phyloP scores from a whole-genome alignment of 2,329 filamentous ascomycete genomes.

The Paecilomyces fulvus region DNA sequence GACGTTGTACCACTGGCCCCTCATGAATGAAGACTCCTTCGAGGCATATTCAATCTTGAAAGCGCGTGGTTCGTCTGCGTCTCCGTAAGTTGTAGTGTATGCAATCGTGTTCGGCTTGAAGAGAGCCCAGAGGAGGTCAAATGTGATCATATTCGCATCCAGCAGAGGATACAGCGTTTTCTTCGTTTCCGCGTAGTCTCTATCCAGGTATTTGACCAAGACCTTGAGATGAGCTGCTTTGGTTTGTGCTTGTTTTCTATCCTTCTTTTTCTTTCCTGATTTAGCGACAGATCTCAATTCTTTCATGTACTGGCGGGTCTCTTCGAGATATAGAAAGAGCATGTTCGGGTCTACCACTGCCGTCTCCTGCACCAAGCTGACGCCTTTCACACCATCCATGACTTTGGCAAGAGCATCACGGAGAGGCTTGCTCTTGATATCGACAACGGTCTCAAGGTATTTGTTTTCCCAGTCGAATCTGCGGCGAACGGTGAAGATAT shows the following conservation, averaged over 20 bases:
- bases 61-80: conserved; percentile 64
- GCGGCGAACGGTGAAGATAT: conserved; percentile 73
- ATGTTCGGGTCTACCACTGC: conserved; percentile 65
- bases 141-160: conserved; percentile 75
- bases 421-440: conserved; percentile 76
- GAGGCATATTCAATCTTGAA: conserved; percentile 74
- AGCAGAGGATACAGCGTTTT: conserved; percentile 74
- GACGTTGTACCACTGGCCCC: conserved; percentile 66
- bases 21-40: conserved; percentile 60
- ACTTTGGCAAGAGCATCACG: conserved; percentile 62
- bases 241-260: conserved; percentile 24
- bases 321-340: conserved; percentile 68
- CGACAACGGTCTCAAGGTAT: conserved; percentile 64
- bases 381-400: conserved; percentile 67
- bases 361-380: conserved; percentile 72
- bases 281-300: conserved; percentile 57
- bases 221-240: conserved; percentile 53
- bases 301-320: conserved; percentile 58
- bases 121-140: conserved; percentile 78
- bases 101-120: conserved; percentile 81
- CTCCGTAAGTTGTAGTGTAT: conserved; percentile 69
- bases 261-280: conserved; percentile 44
- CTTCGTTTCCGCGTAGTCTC: conserved; percentile 70
- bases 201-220: conserved; percentile 67
- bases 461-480: conserved; percentile 80